Conservation (phyloP, 2,329 filamentous ascomycete genomes). For the Lasiodiplodia hormozganensis region DNA sequence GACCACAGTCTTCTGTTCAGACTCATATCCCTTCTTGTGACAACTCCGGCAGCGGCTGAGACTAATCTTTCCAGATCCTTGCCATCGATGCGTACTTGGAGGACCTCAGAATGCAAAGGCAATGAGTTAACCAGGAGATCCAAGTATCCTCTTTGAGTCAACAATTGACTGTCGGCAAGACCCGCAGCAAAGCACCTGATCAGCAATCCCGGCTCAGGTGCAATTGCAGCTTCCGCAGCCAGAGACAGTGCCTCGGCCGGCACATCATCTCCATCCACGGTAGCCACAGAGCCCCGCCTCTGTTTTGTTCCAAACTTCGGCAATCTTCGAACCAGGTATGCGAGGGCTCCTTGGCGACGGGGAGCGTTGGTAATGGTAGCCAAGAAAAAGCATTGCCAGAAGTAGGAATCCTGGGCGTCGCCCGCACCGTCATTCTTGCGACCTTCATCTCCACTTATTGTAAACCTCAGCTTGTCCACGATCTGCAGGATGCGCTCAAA, state of each 20-base stretch:
- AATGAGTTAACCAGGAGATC: slow-evolving; percentile 91
- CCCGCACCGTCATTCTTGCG: slow-evolving; percentile 54
- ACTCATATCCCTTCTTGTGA: slow-evolving; percentile 93
- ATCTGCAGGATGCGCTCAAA: slow-evolving; percentile 87
- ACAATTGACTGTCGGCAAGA: slow-evolving; percentile 81
- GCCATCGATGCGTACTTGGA: slow-evolving; percentile 75
- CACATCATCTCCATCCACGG: slow-evolving; percentile 26
- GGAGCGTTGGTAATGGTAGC: slow-evolving; percentile 89
- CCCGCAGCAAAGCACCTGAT: slow-evolving; percentile 92
- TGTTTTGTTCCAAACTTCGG: slow-evolving; percentile 65
- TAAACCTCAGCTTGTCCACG: slow-evolving; percentile 73
- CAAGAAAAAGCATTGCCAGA: slow-evolving; percentile 98
- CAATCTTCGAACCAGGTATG: slow-evolving; percentile 80
- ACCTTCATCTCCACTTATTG: slow-evolving; percentile 57
- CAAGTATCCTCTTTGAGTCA: slow-evolving; percentile 93
- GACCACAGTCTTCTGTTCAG: slow-evolving; percentile 93
- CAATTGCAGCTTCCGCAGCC: slow-evolving; percentile 72
- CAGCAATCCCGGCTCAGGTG: slow-evolving; percentile 88
- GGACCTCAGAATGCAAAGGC: slow-evolving; percentile 79
- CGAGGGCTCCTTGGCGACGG: slow-evolving; percentile 83
- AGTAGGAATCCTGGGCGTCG: slow-evolving; percentile 76
- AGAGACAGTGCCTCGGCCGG: slow-evolving; percentile 48
- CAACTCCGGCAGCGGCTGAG: slow-evolving; percentile 83
- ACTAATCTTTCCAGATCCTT: slow-evolving; percentile 83
- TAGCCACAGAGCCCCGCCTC: slow-evolving; percentile 15